phyloP scores from a whole-genome alignment of 192 early-diverging fungal genomes.

The Linnemannia zychae region DNA sequence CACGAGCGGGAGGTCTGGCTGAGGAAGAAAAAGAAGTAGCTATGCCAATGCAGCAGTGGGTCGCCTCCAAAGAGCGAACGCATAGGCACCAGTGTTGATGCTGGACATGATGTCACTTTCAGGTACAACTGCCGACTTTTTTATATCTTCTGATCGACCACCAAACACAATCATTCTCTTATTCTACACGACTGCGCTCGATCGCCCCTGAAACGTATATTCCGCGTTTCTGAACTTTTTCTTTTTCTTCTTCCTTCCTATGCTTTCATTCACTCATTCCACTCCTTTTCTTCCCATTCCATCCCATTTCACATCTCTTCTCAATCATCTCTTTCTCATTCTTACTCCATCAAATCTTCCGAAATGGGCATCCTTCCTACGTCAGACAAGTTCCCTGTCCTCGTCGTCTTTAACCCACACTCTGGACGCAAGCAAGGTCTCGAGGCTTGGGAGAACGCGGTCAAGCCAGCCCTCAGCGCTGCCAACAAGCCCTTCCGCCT shows the following conservation, averaged over 20 bases:
- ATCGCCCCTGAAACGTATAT: background rate
- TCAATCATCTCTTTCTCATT: background rate
- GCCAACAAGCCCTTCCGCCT: slow-evolving; percentile 35
- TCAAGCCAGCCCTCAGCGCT: slow-evolving; percentile 55
- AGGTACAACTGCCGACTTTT: too few species aligned
- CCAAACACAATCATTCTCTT: too few species aligned
- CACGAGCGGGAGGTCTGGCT: too few species aligned
- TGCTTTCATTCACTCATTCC: background rate
- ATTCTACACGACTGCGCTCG: background rate
- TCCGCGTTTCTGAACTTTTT: background rate
- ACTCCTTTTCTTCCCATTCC: background rate
- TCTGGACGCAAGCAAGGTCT: slow-evolving; percentile 47
- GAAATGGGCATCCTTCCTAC: slow-evolving; percentile 45
- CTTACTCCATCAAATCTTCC: background rate
- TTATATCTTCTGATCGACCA: too few species aligned
- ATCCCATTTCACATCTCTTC: background rate
- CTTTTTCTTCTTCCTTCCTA: background rate
- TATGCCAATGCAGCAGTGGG: too few species aligned
- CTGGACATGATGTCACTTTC: too few species aligned
- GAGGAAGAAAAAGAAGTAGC: too few species aligned
- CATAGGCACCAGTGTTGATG: too few species aligned
- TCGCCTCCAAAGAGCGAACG: too few species aligned
- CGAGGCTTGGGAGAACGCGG: slow-evolving; percentile 38
- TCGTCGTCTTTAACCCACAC: slow-evolving; percentile 57
- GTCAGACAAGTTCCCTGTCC: slow-evolving; percentile 32